phyloP scores from a whole-genome alignment of 768 basidiomycete species.

The Collybia nuda region DNA sequence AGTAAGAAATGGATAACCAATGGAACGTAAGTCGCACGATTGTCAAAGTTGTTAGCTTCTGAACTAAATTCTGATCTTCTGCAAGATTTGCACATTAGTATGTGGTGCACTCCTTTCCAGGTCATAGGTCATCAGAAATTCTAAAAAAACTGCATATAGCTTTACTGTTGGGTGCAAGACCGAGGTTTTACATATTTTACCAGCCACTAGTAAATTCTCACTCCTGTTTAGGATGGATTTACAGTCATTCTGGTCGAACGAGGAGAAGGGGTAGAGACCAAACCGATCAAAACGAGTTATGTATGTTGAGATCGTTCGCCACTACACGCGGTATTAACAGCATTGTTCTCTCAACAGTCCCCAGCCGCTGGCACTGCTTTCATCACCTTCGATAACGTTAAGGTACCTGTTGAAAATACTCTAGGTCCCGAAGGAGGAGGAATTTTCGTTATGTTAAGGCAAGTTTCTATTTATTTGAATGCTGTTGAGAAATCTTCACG shows the following conservation, averaged over 20 bases:
- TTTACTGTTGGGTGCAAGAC: conserved; percentile 72
- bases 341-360: conserved; percentile 41
- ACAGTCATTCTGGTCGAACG: conserved; percentile 88
- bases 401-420: conserved; percentile 82
- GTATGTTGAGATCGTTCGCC: conserved; percentile 17
- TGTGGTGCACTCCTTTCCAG: conserved; percentile 13
- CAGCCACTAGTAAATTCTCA: not conserved
- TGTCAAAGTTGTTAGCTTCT: not conserved
- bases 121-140: not conserved
- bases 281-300: conserved; percentile 76
- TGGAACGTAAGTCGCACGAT: conserved; percentile 45
- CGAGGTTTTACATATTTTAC: conserved; percentile 29
- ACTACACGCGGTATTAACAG: not conserved
- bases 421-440: conserved; percentile 80
- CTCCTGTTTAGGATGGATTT: conserved; percentile 50
- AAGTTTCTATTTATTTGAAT: conserved; percentile 4
- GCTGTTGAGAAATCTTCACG: not conserved
- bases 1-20: conserved; percentile 88
- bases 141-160: conserved; percentile 19
- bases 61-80: conserved; percentile 4
- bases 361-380: conserved; percentile 81
- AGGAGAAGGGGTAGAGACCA: conserved; percentile 79
- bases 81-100: conserved; percentile 44
- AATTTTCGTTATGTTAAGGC: conserved; percentile 50
- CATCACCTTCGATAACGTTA: conserved; percentile 76